Evolutionary conservation across 179 eudicot species (phyloP).

Genomic region (Pouteria campechiana): DNA sequence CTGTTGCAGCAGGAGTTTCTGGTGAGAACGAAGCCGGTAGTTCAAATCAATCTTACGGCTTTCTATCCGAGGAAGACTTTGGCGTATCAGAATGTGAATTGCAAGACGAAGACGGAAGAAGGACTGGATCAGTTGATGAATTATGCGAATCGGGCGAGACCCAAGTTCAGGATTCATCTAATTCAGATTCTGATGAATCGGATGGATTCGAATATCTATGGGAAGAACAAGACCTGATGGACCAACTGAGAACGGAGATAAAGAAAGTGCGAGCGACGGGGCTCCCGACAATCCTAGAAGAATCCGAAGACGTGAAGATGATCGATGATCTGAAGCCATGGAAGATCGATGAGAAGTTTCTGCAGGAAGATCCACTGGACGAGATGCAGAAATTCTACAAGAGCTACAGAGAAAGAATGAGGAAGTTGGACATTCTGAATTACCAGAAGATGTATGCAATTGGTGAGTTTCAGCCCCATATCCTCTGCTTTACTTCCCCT

Average conservation of each 20-base stretch:
- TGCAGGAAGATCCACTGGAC: conserved; percentile 33
- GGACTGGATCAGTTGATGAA: background rate
- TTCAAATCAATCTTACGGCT: too few relatives aligned
- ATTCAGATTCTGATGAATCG: conserved; percentile 37
- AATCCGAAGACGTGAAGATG: conserved; percentile 73
- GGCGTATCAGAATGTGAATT: conserved; percentile 2
- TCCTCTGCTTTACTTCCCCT: too few relatives aligned
- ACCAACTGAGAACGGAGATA: conserved; percentile 82
- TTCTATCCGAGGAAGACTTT: conserved; percentile 20
- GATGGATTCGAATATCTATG: conserved; percentile 54
- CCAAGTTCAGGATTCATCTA: conserved; percentile 18
- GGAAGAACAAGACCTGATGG: conserved; percentile 95
- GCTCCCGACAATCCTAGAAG: conserved; percentile 85
- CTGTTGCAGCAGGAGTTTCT: background rate
- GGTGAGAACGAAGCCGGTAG: conserved; percentile 6
- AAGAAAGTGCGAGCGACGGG: conserved; percentile 82
- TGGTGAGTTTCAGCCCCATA: conserved; percentile 40
- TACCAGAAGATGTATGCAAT: conserved; percentile 98
- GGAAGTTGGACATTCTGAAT: conserved; percentile 85
- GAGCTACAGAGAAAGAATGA: conserved; percentile 82
- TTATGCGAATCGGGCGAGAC: conserved; percentile 9
- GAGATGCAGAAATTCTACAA: conserved; percentile 84
- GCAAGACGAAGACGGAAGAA: background rate
- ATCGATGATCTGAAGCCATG: conserved; percentile 79
- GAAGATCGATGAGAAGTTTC: conserved; percentile 75